phyloP scores from a whole-genome alignment of 2,329 filamentous ascomycete species.

The Macrophomina phaseolina region DNA sequence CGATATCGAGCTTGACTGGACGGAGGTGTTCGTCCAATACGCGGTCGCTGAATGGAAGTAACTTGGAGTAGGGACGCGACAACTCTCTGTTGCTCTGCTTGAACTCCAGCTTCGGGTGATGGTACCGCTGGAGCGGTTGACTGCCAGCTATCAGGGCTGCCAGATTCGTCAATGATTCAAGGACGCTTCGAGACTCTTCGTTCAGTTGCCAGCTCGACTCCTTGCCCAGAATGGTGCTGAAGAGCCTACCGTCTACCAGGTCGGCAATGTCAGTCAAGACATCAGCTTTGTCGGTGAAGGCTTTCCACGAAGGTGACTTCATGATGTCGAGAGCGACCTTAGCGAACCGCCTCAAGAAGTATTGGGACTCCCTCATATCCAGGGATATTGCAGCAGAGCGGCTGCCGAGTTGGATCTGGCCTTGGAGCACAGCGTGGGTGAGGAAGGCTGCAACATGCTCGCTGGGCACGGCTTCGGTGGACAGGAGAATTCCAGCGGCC shows the following conservation, averaged over 20 bases:
- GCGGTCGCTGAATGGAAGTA: conserved; percentile 55
- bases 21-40: conserved; percentile 56
- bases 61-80: conserved; percentile 2
- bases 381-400: neutral
- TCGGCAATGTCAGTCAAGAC: conserved; percentile 53
- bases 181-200: neutral
- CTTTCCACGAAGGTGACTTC: neutral
- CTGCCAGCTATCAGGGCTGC: neutral
- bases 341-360: neutral
- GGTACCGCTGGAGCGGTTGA: too few species aligned
- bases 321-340: neutral
- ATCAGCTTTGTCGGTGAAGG: neutral
- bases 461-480: neutral
- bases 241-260: conserved; percentile 61
- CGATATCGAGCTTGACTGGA: conserved; percentile 49
- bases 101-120: neutral
- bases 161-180: neutral
- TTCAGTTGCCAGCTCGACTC: neutral
- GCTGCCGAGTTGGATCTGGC: neutral
- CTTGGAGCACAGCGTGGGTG: neutral
- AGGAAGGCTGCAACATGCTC: neutral
- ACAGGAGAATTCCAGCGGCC: neutral
- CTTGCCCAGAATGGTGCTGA: conserved; percentile 32
- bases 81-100: neutral
- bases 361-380: neutral